These are phyloP conservation scores for Aspergillus uvarum DNA, from an alignment of 2,329 filamentous ascomycete species.

Conservation along the genomic window DNA sequence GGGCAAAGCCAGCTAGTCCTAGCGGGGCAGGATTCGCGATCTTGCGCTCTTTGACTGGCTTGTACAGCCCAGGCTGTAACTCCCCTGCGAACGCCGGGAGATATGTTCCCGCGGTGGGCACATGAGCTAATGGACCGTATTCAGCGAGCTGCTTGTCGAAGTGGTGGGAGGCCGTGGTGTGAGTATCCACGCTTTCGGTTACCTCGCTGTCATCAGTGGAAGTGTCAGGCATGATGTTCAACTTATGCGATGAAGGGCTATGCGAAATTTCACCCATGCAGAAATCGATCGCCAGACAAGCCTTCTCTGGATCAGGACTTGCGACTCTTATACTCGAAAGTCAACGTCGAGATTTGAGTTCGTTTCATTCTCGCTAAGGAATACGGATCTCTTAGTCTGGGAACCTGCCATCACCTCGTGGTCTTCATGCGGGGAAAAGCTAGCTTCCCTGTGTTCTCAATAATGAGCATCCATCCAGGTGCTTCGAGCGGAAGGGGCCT, in stretches of 20 bases:
- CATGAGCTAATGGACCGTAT: slow-evolving; percentile 44
- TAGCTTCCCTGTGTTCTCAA: neutral
- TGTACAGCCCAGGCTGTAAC: slow-evolving; percentile 65
- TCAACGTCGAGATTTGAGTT: no score
- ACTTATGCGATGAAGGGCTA: no score
- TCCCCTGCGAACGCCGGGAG: slow-evolving; percentile 64
- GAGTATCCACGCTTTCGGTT: neutral
- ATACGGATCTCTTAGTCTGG: neutral
- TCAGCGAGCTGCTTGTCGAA: neutral
- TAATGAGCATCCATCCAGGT: neutral
- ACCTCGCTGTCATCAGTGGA: neutral
- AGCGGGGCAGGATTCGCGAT: slow-evolving; percentile 74
- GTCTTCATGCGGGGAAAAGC: neutral
- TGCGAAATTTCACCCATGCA: no score
- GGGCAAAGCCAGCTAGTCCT: slow-evolving; percentile 69
- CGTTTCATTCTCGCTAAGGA: no score
- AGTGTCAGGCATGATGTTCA: neutral
- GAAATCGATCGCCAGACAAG: no score
- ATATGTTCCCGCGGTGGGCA: slow-evolving; percentile 37
- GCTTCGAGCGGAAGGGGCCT: neutral
- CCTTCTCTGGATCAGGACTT: no score
- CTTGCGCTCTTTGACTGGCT: slow-evolving; percentile 59
- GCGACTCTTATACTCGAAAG: no score
- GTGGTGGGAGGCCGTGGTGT: neutral
- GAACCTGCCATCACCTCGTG: neutral